A percentile compares a stretch with the other conserved stretches of the same genome.
Conservation (phyloP, 371 early-diverging fungal species). For the Syncephalastrum contaminatum region DNA sequence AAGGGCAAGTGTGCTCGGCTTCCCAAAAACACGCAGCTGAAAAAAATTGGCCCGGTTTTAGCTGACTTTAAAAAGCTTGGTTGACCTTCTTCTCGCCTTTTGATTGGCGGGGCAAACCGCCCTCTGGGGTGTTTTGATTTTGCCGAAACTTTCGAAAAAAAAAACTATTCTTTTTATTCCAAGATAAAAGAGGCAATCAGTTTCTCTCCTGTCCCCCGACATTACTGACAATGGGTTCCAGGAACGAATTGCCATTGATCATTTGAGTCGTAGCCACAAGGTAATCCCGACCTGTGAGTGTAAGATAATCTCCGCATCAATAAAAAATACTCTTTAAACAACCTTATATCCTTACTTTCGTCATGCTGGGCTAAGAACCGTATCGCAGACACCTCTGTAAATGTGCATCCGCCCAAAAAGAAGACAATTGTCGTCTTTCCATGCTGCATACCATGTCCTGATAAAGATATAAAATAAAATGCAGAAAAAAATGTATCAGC, state of each 20-base stretch:
- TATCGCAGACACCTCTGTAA: constrained; percentile 86
- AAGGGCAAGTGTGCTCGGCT: neutral
- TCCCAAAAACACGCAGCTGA: constrained; percentile 1
- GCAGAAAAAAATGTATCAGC: constrained; percentile 2
- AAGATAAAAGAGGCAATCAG: no score
- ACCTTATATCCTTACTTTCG: constrained; percentile 49
- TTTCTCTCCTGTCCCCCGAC: neutral
- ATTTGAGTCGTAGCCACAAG: constrained; percentile 86
- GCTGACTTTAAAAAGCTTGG: no score
- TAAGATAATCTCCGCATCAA: neutral
- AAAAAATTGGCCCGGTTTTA: no score
- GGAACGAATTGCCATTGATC: constrained; percentile 76
- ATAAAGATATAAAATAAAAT: constrained; percentile 1
- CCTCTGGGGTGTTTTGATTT: constrained; percentile 2
- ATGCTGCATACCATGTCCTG: constrained; percentile 53
- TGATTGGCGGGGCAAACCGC: constrained; percentile 3
- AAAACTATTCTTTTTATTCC: no score
- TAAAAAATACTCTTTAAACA: constrained; percentile 2
- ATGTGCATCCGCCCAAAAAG: constrained; percentile 96
- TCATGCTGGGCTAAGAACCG: constrained; percentile 80
- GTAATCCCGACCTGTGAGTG: constrained; percentile 68
- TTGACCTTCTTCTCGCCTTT: neutral
- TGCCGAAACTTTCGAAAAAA: neutral
- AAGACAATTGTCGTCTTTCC: constrained; percentile 80
- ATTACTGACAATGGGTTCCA: constrained; percentile 53